Percentiles rank a stretch among this genome's conserved stretches.
These are phyloP conservation scores for Rhododendron molle DNA, from an alignment of 148 eudicot species.

Conservation along the genomic window DNA sequence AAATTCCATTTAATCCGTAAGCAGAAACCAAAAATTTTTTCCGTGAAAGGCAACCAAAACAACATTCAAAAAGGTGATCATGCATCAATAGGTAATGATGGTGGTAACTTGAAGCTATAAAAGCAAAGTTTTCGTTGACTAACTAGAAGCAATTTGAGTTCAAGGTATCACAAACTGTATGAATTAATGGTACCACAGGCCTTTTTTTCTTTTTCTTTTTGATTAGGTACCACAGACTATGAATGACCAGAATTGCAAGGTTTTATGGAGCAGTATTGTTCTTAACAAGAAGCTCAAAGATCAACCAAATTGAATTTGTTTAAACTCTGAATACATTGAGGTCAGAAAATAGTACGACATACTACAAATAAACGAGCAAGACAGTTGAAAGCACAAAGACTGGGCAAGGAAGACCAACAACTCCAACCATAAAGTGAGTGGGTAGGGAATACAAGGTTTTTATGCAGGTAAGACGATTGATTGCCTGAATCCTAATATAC, in stretches of 20 bases:
- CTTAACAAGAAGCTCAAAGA: neutral
- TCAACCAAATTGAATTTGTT: neutral
- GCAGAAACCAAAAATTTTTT: neutral
- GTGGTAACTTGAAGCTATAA: neutral
- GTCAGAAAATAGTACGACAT: neutral
- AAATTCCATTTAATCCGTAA: neutral
- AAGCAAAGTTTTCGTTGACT: neutral
- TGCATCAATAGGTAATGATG: neutral
- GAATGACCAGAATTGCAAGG: neutral
- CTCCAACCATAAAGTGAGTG: neutral
- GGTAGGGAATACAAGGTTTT: neutral
- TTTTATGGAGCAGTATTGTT: neutral
- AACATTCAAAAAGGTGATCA: neutral
- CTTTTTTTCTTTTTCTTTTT: too few relatives aligned
- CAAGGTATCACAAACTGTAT: neutral
- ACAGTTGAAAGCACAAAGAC: neutral
- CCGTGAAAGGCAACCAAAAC: neutral
- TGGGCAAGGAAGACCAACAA: neutral
- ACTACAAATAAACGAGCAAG: neutral
- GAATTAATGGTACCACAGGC: neutral
- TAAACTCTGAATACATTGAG: neutral
- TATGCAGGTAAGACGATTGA: neutral
- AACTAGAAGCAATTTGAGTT: neutral
- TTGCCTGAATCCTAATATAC: neutral
- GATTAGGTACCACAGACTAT: neutral